Evolutionary conservation across 345 rosid species (phyloP).

Genomic region (Heritiera littoralis): DNA sequence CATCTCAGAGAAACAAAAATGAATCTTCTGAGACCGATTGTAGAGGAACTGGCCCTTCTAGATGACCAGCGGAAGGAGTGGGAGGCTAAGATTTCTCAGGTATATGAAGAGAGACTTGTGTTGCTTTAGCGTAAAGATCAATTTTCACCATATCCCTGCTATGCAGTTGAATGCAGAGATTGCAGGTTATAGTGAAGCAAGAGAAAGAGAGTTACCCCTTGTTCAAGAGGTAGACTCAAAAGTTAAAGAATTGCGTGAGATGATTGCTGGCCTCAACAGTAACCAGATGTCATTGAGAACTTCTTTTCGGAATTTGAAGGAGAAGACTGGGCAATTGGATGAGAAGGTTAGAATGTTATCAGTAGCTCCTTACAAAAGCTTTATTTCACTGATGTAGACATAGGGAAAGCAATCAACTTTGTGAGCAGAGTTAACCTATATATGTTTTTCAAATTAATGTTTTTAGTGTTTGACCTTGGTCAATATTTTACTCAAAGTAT

Average conservation of each 20-base stretch:
- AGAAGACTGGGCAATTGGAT: slow-evolving; percentile 60
- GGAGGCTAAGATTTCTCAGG: slow-evolving; percentile 72
- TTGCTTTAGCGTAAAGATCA: slow-evolving; percentile 8
- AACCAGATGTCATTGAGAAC: slow-evolving; percentile 69
- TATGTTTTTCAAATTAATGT: not conserved
- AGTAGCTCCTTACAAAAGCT: not conserved
- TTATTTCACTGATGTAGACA: not conserved
- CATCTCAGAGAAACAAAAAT: slow-evolving; percentile 63
- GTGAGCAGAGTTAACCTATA: not conserved
- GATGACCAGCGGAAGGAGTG: slow-evolving; percentile 65
- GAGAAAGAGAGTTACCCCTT: slow-evolving; percentile 67
- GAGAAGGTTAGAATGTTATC: slow-evolving; percentile 45
- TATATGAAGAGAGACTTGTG: slow-evolving; percentile 27
- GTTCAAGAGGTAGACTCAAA: slow-evolving; percentile 63
- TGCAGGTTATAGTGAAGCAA: slow-evolving; percentile 58
- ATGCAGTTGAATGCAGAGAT: slow-evolving; percentile 77
- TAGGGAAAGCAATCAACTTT: not conserved
- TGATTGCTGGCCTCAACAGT: slow-evolving; percentile 65
- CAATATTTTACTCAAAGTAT: not conserved
- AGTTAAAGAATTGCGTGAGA: slow-evolving; percentile 66
- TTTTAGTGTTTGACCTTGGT: not conserved
- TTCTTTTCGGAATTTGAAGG: slow-evolving; percentile 58
- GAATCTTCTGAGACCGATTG: slow-evolving; percentile 49
- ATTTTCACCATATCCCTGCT: slow-evolving; percentile 28
- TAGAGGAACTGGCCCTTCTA: slow-evolving; percentile 64